Evolutionary conservation across 495 filamentous ascomycete species (phyloP).

Genomic region (Aspergillus olivimuriae): DNA sequence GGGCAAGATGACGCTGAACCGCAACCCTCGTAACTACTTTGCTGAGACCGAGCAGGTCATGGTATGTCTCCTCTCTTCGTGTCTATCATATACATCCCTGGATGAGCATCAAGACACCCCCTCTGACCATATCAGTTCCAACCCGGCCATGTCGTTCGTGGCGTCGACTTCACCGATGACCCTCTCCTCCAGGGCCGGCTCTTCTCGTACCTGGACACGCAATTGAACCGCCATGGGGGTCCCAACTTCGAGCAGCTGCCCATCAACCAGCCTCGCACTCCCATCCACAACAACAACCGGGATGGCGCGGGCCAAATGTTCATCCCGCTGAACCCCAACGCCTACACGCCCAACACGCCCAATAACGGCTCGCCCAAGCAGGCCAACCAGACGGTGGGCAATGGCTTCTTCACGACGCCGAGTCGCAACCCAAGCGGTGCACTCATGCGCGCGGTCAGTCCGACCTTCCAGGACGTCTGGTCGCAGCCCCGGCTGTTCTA

Average conservation of each 20-base stretch:
- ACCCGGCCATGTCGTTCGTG: constrained; percentile 56
- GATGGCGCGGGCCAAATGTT: constrained; percentile 43
- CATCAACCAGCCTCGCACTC: constrained; percentile 59
- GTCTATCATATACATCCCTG: background rate
- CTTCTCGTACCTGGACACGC: constrained; percentile 72
- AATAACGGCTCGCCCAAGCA: constrained; percentile 60
- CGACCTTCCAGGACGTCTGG: constrained; percentile 71
- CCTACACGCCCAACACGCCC: constrained; percentile 61
- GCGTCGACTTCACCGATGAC: constrained; percentile 68
- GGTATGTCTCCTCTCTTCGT: constrained; percentile 31
- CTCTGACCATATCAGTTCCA: constrained; percentile 50
- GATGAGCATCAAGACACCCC: too few species aligned
- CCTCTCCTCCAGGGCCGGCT: constrained; percentile 68
- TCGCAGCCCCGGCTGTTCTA: constrained; percentile 70
- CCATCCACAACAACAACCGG: constrained; percentile 70
- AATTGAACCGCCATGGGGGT: constrained; percentile 63
- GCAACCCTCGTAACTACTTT: constrained; percentile 71
- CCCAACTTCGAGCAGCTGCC: constrained; percentile 74
- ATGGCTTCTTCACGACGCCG: constrained; percentile 71
- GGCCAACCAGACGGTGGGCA: constrained; percentile 62
- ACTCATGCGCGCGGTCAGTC: constrained; percentile 52
- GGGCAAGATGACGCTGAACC: constrained; percentile 62
- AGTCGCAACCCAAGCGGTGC: constrained; percentile 44
- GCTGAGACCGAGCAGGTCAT: constrained; percentile 71
- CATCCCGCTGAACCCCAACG: constrained; percentile 42